Percentiles rank a stretch among this genome's conserved stretches.
phyloP scores from a whole-genome alignment of 371 early-diverging fungal species.

The Lichtheimia ornata region DNA sequence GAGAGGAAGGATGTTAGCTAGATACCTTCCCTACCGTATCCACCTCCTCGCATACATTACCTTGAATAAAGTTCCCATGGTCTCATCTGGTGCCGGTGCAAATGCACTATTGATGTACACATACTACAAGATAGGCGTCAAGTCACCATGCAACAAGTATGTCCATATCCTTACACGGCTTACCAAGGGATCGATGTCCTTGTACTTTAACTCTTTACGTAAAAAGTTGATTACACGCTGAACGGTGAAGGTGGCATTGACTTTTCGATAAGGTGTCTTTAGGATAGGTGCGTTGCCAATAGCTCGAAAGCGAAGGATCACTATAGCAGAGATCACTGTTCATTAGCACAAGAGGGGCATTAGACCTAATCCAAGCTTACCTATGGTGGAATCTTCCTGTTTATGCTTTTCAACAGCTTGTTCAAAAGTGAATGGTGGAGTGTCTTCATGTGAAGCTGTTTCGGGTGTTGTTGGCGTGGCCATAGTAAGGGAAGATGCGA shows the following conservation, averaged over 20 bases:
- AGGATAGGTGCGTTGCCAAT: conserved; percentile 93
- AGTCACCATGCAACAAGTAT: not conserved
- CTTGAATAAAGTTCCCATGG: conserved; percentile 78
- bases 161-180: not conserved
- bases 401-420: conserved; percentile 39
- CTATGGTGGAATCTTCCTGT: conserved; percentile 49
- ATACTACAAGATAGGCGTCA: conserved; percentile 53
- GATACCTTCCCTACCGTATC: not conserved
- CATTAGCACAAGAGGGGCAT: not conserved
- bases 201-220: conserved; percentile 78
- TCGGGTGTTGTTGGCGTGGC: too few species aligned
- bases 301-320: conserved; percentile 82
- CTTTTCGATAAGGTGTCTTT: conserved; percentile 83
- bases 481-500: too few species aligned
- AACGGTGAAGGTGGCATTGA: conserved; percentile 81
- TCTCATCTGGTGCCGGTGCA: conserved; percentile 93
- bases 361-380: conserved; percentile 18
- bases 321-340: conserved; percentile 33
- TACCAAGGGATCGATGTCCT: conserved; percentile 79
- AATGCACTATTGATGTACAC: conserved; percentile 92
- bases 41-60: conserved; percentile 35
- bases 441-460: too few species aligned
- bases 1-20: not conserved
- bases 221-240: conserved; percentile 84
- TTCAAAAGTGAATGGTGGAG: conserved; percentile 8